Conservation (phyloP, 768 basidiomycete species). For the Xanthoconium stramineum region DNA sequence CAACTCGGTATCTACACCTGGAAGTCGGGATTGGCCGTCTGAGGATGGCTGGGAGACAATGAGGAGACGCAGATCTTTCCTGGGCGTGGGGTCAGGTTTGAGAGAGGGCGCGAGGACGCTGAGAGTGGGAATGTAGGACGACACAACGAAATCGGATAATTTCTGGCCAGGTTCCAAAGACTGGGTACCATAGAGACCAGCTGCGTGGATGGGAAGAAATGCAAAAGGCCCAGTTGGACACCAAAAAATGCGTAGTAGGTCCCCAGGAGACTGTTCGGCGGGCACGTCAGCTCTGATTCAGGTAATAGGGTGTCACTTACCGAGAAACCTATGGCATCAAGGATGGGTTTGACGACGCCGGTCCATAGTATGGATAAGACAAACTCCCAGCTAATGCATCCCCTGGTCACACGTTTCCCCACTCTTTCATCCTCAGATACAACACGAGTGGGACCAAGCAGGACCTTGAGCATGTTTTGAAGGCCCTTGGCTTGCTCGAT, state of each 20-base stretch:
- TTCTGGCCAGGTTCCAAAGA: neutral
- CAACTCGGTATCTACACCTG: neutral
- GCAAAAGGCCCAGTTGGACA: no score
- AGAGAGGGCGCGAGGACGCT: slow-evolving; percentile 10
- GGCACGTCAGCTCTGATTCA: neutral
- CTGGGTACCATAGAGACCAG: neutral
- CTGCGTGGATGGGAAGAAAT: no score
- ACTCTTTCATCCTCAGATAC: neutral
- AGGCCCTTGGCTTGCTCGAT: neutral
- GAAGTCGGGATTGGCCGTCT: neutral
- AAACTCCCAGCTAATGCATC: neutral
- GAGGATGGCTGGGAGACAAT: neutral
- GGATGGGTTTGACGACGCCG: neutral
- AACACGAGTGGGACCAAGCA: neutral
- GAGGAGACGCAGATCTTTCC: neutral
- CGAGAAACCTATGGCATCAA: neutral
- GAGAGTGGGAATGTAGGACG: no score
- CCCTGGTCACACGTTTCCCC: neutral
- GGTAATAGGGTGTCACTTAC: neutral
- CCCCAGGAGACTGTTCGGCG: neutral
- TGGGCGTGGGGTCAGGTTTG: no score
- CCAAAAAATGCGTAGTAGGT: neutral
- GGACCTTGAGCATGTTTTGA: neutral
- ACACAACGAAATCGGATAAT: neutral
- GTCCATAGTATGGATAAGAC: slow-evolving; percentile 6